These are phyloP conservation scores for Spathaspora sp. DNA, from an alignment of 805 yeast species.

Conservation along the genomic window DNA sequence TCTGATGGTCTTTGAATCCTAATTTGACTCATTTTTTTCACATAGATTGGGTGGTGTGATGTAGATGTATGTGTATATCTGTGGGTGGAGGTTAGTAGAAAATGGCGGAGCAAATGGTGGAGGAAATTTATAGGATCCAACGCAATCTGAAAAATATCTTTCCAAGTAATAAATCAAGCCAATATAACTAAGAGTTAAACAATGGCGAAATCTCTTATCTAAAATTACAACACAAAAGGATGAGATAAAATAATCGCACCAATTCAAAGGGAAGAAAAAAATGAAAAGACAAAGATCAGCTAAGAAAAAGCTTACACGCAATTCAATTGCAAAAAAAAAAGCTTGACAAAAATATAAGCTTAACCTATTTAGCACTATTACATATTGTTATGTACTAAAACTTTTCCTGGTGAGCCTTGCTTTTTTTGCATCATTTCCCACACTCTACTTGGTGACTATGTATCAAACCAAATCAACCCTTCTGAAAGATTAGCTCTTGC, in stretches of 20 bases:
- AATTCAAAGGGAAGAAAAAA: neutral
- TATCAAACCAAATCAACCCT: slow-evolving; percentile 21
- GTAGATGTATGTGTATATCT: too few species aligned
- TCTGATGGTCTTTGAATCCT: neutral
- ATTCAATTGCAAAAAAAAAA: too few species aligned
- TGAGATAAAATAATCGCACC: neutral
- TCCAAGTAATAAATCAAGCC: neutral
- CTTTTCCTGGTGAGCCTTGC: too few species aligned
- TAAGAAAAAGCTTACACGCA: too few species aligned
- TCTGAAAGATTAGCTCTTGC: slow-evolving; percentile 41
- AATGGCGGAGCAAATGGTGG: too few species aligned
- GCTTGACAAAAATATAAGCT: too few species aligned
- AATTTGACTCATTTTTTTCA: neutral
- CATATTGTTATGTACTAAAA: too few species aligned
- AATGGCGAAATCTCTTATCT: neutral
- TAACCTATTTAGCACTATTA: too few species aligned
- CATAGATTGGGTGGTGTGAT: neutral
- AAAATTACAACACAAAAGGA: neutral
- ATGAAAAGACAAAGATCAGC: neutral
- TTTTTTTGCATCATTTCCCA: too few species aligned
- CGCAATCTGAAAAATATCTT: neutral
- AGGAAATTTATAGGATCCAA: too few species aligned
- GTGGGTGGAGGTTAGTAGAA: neutral
- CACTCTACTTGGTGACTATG: neutral
- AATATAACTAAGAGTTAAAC: neutral